Percentiles rank a stretch among this genome's conserved stretches.
These are phyloP conservation scores for Thalassiosira livingstoniorum DNA, from an alignment of 352 stramenopile species.

Conservation along the genomic window DNA sequence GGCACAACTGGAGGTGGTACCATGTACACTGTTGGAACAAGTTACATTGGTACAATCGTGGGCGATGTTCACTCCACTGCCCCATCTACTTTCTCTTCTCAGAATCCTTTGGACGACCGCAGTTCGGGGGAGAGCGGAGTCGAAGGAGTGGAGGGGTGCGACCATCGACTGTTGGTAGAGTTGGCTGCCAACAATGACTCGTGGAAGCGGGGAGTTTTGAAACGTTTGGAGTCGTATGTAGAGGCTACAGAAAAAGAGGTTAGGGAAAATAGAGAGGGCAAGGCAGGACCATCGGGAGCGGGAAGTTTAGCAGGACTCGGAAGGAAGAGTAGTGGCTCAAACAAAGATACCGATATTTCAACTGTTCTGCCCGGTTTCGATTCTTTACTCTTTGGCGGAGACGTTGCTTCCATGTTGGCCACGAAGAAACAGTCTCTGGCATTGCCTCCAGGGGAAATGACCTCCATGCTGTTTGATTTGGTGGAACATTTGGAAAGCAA, in stretches of 20 bases:
- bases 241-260: constrained; percentile 56
- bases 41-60: too few species aligned
- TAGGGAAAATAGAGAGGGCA: too few species aligned
- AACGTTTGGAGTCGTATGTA: constrained; percentile 57
- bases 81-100: constrained; percentile 7
- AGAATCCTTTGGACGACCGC: constrained; percentile 33
- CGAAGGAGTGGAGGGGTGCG: constrained; percentile 58
- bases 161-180: constrained; percentile 68
- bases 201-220: constrained; percentile 75
- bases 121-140: constrained; percentile 42
- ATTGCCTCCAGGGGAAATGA: constrained; percentile 76
- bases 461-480: constrained; percentile 81
- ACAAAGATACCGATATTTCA: constrained; percentile 7
- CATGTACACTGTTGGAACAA: not conserved
- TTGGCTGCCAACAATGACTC: constrained; percentile 75
- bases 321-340: constrained; percentile 23
- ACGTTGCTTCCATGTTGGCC: constrained; percentile 60
- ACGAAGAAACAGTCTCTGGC: constrained; percentile 71
- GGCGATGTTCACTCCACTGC: too few species aligned
- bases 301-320: not conserved
- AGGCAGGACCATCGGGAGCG: not conserved
- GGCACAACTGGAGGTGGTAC: too few species aligned
- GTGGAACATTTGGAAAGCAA: constrained; percentile 59
- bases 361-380: constrained; percentile 42
- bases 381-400: constrained; percentile 74